Percentiles rank a stretch among this genome's conserved stretches.
phyloP scores from a whole-genome alignment of 2,329 filamentous ascomycete genomes.

The Fusarium globosum region DNA sequence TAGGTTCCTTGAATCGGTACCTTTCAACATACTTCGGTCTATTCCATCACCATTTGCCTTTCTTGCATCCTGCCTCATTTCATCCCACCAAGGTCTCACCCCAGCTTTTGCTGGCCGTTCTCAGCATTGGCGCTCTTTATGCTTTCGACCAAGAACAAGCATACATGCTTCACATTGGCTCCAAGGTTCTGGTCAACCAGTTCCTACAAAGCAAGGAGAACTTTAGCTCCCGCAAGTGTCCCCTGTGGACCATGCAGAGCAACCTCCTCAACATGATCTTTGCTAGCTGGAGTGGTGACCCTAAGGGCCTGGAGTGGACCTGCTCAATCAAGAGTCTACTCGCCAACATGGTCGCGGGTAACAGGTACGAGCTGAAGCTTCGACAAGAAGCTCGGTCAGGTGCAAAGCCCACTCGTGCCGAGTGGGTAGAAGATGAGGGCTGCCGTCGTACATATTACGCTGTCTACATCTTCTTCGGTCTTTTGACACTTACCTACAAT shows the following conservation, averaged over 20 bases:
- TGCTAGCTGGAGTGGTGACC: conserved; percentile 98
- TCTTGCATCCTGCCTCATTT: conserved; percentile 93
- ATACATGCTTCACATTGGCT: conserved; percentile 96
- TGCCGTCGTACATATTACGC: conserved; percentile 97
- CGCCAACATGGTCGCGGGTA: conserved; percentile 98
- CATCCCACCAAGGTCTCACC: conserved; percentile 82
- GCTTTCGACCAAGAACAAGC: conserved; percentile 97
- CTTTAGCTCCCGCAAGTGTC: conserved; percentile 97
- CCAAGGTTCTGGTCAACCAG: conserved; percentile 96
- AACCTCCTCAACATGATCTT: conserved; percentile 99
- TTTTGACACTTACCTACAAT: conserved; percentile 95
- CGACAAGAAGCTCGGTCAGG: conserved; percentile 88
- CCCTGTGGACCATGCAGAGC: conserved; percentile 98
- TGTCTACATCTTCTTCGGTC: conserved; percentile 98
- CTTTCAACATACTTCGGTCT: conserved; percentile 95
- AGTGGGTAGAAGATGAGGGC: conserved; percentile 98
- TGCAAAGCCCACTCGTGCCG: conserved; percentile 78
- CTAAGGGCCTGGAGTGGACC: conserved; percentile 97
- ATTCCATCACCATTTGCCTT: conserved; percentile 96
- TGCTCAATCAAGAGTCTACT: conserved; percentile 98
- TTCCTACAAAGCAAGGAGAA: conserved; percentile 98
- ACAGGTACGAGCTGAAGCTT: conserved; percentile 94
- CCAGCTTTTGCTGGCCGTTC: conserved; percentile 84
- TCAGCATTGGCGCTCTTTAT: conserved; percentile 96
- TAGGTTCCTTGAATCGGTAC: conserved; percentile 87